phyloP scores from a whole-genome alignment of 257 asterid genomes.

The Solanum arcanum region DNA sequence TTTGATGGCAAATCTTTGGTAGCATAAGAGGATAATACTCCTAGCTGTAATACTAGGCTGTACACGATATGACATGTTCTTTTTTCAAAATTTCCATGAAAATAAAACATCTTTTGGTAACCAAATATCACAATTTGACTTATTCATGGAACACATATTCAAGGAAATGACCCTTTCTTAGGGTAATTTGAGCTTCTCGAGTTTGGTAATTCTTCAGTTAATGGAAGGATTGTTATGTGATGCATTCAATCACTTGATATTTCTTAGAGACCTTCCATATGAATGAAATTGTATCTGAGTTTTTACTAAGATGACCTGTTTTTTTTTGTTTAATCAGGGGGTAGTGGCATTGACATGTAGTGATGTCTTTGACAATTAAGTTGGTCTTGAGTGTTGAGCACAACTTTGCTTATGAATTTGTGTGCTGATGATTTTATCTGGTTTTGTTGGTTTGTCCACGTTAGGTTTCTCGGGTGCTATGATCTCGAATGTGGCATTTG shows the following conservation, averaged over 20 bases:
- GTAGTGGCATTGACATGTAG: not conserved
- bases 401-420: not conserved
- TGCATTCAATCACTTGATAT: not conserved
- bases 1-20: not conserved
- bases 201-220: not conserved
- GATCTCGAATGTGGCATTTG: conserved; percentile 96
- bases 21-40: not conserved
- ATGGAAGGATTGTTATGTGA: not conserved
- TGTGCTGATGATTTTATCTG: conserved; percentile 14
- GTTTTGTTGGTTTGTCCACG: conserved; percentile 33
- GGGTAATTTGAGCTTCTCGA: not conserved
- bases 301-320: not conserved
- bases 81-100: not conserved
- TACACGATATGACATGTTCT: not conserved
- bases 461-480: conserved; percentile 99
- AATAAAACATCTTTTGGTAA: not conserved
- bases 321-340: conserved; percentile 9
- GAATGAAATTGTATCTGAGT: not conserved
- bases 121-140: not conserved
- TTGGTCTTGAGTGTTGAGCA: not conserved
- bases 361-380: not conserved
- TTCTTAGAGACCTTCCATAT: not conserved
- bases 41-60: not conserved
- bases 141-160: not conserved
- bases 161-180: not conserved